Evolutionary conservation across 768 basidiomycete species (phyloP), one percentile per base, ranked within the genome.

Genomic region (Xerocomellus intermedius): DNA sequence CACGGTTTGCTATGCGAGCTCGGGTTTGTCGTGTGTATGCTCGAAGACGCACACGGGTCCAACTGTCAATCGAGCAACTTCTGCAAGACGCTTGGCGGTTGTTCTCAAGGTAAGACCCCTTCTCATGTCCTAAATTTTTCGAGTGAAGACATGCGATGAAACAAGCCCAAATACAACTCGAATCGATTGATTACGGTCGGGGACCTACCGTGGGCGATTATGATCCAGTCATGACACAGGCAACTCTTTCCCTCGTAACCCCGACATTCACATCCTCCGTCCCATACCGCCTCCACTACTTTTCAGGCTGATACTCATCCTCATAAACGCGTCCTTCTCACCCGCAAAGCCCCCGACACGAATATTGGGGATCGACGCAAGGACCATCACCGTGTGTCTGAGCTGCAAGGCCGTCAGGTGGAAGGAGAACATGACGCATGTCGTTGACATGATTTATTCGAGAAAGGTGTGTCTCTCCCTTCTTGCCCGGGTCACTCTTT

Each of bases 41-140:
- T 99, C 35, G 94, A 96, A 70, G 95, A 98, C 64, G 97, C 97
- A 0, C 80, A 78, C 37, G 97, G 97, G 0, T 91, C 81, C 19
- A 98, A 99, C 63, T 98, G 96, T 64, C 97, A 99, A 69, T 85
- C 94, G 7, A 94, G 89, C 69, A 99, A 99, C 70, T 99, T 98
- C 64, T 98, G 94, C 69, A 88, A 93, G 71, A 89, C 94, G 3
- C 90, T 98, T 42, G 87, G 91, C 17, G 85, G 91, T 3, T 81
- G 94, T 32, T 89, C 92, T 7, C 92, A 94, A 73, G 84, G 94
- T 94, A 63, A 54, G 46, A 70, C 61, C 4, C 13, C n/a, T 22
- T 36, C 17, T 38, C 19, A n/a, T 28, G 12, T 26, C n/a, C 17
- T 4, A 30, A 12, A 32, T 12, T 10, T 41, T 13, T 32, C 13